phyloP scores from a whole-genome alignment of 2,329 filamentous ascomycete genomes.

The Beauveria sp. region DNA sequence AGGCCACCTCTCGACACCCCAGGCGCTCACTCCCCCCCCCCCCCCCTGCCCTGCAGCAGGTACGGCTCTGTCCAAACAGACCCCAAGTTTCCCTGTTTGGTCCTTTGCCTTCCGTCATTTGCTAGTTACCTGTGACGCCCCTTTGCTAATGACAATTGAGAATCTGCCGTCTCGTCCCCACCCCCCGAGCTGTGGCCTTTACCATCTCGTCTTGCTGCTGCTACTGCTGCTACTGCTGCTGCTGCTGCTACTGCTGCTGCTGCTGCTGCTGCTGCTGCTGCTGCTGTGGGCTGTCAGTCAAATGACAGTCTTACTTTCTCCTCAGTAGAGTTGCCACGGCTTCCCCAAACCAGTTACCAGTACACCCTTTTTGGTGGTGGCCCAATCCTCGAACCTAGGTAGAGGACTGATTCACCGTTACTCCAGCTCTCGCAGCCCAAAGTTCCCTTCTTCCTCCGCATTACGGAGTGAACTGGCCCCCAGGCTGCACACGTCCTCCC shows the following conservation, averaged over 20 bases:
- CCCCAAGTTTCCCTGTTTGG: slow-evolving; percentile 8
- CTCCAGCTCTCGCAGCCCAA: slow-evolving; percentile 8
- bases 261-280: background rate
- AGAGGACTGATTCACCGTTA: slow-evolving; percentile 6
- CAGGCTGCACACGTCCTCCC: slow-evolving; percentile 10
- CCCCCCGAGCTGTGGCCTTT: slow-evolving; percentile 1
- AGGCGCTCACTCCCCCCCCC: background rate
- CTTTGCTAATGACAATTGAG: slow-evolving; percentile 2
- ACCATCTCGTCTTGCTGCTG: background rate
- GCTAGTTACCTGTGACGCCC: slow-evolving; percentile 3
- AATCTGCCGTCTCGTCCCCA: slow-evolving; percentile 6
- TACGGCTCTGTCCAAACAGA: slow-evolving; percentile 9
- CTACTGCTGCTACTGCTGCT: too few relatives aligned
- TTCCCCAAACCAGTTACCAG: slow-evolving; percentile 1
- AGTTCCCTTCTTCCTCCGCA: slow-evolving; percentile 7
- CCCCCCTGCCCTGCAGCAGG: background rate
- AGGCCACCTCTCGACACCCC: slow-evolving; percentile 8
- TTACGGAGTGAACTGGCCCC: slow-evolving; percentile 6
- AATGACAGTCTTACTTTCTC: slow-evolving; percentile 6
- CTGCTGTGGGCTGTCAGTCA: slow-evolving; percentile 1
- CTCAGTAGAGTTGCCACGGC: slow-evolving; percentile 3
- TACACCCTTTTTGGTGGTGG: slow-evolving; percentile 2
- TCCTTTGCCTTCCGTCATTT: slow-evolving; percentile 9
- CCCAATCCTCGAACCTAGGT: slow-evolving; percentile 6
- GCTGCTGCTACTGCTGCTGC: too few relatives aligned